Percentiles rank a stretch among this genome's conserved stretches.
Evolutionary conservation across 2,329 filamentous ascomycete species (phyloP).

Genomic region (Lasiodiplodia sp.): DNA sequence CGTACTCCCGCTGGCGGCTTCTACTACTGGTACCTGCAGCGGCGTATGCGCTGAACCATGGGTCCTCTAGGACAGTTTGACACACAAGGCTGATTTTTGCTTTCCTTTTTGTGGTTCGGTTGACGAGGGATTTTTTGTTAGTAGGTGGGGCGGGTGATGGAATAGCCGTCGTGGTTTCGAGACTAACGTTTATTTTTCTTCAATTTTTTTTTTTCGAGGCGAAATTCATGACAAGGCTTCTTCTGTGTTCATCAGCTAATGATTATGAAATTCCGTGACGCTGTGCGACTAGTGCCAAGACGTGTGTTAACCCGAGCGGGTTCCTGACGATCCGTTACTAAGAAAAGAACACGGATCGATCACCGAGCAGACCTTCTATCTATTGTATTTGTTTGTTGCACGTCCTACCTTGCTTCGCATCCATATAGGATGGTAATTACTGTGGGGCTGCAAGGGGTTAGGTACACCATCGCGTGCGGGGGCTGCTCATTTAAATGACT

Average conservation of each 20-base stretch:
- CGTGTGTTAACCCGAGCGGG: neutral
- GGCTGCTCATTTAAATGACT: conserved; percentile 16
- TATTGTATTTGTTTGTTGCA: neutral
- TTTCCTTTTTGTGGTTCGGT: neutral
- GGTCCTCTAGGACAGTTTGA: neutral
- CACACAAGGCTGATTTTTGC: neutral
- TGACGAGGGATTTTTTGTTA: neutral
- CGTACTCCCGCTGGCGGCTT: neutral
- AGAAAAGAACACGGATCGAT: conserved; percentile 14
- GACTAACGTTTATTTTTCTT: neutral
- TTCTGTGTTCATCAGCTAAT: too few species aligned
- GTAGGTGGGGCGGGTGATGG: neutral
- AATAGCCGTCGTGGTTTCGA: neutral
- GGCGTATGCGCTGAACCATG: neutral
- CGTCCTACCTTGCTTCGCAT: neutral
- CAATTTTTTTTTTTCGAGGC: neutral
- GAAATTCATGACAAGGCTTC: neutral
- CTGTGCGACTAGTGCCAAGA: neutral
- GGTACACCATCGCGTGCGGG: neutral
- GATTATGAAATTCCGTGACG: neutral
- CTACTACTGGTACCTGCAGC: neutral
- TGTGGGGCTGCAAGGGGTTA: neutral
- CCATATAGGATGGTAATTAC: neutral
- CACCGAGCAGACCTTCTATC: neutral
- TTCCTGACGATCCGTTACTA: conserved; percentile 4